Evolutionary conservation across 2,329 filamentous ascomycete species (phyloP).

Genomic region (Epichloe brachyelytri): DNA sequence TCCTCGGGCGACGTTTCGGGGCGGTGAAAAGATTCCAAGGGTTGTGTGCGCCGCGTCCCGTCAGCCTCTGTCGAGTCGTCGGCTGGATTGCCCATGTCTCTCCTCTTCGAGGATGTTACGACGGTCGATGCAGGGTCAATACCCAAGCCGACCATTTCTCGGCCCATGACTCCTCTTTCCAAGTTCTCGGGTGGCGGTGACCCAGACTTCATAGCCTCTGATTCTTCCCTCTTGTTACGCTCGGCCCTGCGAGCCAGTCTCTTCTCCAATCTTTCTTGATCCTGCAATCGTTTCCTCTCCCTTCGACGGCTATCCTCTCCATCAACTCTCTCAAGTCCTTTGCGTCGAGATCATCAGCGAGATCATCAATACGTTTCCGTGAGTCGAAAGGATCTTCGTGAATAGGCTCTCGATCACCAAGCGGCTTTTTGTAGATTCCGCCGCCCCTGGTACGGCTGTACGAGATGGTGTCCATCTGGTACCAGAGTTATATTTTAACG

Average conservation of each 20-base stretch:
- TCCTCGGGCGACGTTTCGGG: slow-evolving; percentile 14
- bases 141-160: slow-evolving; percentile 43
- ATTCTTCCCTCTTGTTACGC: slow-evolving; percentile 46
- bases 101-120: slow-evolving; percentile 43
- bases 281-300: slow-evolving; percentile 57
- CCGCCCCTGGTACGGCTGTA: slow-evolving; percentile 32
- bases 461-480: slow-evolving; percentile 41
- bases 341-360: slow-evolving; percentile 79
- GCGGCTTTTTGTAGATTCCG: slow-evolving; percentile 37
- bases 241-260: slow-evolving; percentile 55
- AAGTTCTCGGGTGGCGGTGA: slow-evolving; percentile 42
- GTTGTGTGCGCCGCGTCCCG: slow-evolving; percentile 10
- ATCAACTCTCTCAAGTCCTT: slow-evolving; percentile 76
- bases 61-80: slow-evolving; percentile 14
- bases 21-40: slow-evolving; percentile 18
- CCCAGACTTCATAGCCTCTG: slow-evolving; percentile 37
- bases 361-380: slow-evolving; percentile 50
- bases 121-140: slow-evolving; percentile 41
- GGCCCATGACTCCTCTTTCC: slow-evolving; percentile 47
- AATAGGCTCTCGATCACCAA: slow-evolving; percentile 38
- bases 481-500: slow-evolving; percentile 59
- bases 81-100: slow-evolving; percentile 10
- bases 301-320: slow-evolving; percentile 76
- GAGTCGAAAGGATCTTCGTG: slow-evolving; percentile 48
- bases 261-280: slow-evolving; percentile 53